phyloP scores from a whole-genome alignment of 2,329 filamentous ascomycete species.

The Colletotrichum echinochloae region DNA sequence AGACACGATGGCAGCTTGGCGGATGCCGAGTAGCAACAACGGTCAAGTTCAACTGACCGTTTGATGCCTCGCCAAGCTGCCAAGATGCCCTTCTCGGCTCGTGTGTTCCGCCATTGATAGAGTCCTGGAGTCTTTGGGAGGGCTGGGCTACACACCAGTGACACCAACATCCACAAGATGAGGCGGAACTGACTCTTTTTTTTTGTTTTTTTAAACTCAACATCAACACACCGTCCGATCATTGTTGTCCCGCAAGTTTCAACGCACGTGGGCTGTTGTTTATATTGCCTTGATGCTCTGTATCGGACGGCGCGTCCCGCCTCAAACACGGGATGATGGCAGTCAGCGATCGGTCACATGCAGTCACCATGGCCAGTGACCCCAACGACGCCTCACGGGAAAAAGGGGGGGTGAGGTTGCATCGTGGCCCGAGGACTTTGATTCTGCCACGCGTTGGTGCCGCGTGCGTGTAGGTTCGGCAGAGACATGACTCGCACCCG shows the following conservation, averaged over 20 bases:
- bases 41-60: background rate
- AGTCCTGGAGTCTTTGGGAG: no score
- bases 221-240: no score
- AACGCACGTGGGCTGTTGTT: no score
- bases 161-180: background rate
- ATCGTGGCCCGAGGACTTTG: conserved; percentile 14
- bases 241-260: no score
- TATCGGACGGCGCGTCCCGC: no score
- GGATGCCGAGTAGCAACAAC: background rate
- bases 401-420: no score
- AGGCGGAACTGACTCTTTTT: background rate
- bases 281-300: no score
- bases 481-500: conserved; percentile 30
- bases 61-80: background rate
- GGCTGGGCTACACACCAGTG: background rate
- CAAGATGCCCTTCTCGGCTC: conserved; percentile 2
- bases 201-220: no score
- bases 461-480: conserved; percentile 3
- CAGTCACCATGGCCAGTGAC: no score
- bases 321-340: no score
- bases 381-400: no score
- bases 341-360: background rate
- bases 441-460: background rate
- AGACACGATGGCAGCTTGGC: background rate
- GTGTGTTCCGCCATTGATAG: background rate